Base-by-base conservation (phyloP, 257 asterid genomes). In the Petunia secreta region DNA sequence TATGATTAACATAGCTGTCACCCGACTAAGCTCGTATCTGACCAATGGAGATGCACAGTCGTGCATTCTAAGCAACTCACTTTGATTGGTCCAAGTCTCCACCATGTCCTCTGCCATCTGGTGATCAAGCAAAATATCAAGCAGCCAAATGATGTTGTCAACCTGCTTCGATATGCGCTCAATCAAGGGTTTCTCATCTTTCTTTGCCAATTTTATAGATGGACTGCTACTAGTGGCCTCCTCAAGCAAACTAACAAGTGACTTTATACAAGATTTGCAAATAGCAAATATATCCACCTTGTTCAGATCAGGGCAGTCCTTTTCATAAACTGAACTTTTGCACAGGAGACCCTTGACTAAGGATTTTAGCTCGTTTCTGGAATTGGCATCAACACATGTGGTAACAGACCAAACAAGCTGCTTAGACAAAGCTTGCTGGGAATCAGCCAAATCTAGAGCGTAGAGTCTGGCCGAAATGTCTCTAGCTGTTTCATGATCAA, bases 1-100 rank as follows among this genome's bases (percentile, higher is more conserved):
- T 16, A 90, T 81, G 71, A 93, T 90, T 74, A 93, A 64, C 86
- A 84, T 84, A n/a, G 97, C 97, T 43, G 99, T 90, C 41, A 93
- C 93, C 15, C 98, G 94, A 71, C 98, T 95, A 7, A 95, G 89
- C 83, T 93, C 97, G 4, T 91, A 95, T 77, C 98, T 89, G 75
- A 95, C 82, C 94, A 93, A 90, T 10, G 97, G 97, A 73, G 99
- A 93, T 7, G 87, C 85, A 15, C 54, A 80, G 64, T 76, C 69
- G 82, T 93, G 97, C 89, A 91, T 75, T 54, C 82, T 81, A 10
- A 92, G 85, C 80, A 95, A 84, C 82, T 83, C 83, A 36, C 59
- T 75, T 86, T 95, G 97, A 81, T 84, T 81, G 5, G 91, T 91
- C 99, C 98, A 93, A 60, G 90, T 82, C 64, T 83, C 89, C 63